Evolutionary conservation across 352 stramenopile species (phyloP).

Genomic region (Phytophthora macrochlamydospora): DNA sequence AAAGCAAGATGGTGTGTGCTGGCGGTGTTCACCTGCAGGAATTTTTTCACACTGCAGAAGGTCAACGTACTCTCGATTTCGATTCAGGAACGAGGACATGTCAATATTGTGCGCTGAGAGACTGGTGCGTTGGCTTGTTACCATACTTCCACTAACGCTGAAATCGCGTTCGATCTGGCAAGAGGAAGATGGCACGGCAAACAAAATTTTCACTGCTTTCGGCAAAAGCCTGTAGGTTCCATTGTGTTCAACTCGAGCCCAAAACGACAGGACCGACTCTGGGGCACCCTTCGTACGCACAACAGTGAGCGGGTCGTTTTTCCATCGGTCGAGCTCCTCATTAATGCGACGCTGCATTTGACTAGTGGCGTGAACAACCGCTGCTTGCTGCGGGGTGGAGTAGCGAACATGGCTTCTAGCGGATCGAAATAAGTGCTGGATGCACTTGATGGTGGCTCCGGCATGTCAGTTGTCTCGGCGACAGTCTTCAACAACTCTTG

Average conservation of each 20-base stretch:
- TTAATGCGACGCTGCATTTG: neutral
- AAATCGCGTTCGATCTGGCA: neutral
- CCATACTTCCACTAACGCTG: neutral
- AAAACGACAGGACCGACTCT: neutral
- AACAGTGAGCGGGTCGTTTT: neutral
- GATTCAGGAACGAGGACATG: neutral
- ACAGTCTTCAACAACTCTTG: neutral
- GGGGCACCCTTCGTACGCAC: neutral
- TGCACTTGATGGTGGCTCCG: neutral
- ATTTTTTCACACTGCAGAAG: neutral
- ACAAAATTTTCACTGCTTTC: neutral
- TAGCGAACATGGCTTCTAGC: neutral
- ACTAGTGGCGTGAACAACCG: neutral
- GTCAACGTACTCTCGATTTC: neutral
- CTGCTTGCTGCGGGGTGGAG: neutral
- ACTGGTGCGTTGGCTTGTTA: neutral
- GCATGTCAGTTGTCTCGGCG: neutral
- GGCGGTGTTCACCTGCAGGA: neutral
- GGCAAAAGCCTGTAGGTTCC: neutral
- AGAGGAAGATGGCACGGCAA: neutral
- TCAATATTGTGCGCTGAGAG: conserved; percentile 1
- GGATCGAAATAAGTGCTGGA: neutral
- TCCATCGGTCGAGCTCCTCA: conserved; percentile 1
- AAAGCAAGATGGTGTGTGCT: neutral
- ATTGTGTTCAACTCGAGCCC: neutral